Conservation (phyloP, 208 protist species). For the Vickermania ingenoplastis region DNA sequence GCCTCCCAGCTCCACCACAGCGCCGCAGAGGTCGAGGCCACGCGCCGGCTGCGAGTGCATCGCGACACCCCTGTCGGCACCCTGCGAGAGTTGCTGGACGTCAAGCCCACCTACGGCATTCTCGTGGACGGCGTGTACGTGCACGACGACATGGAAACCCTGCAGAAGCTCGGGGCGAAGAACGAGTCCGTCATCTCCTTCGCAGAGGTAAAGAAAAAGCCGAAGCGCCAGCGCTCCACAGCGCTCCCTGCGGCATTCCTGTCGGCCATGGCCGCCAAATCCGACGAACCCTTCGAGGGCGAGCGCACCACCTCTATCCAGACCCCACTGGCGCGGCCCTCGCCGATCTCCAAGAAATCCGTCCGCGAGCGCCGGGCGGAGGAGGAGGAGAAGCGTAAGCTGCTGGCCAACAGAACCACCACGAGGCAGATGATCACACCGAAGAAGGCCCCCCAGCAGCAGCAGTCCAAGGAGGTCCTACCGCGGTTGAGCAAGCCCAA, state of each 20-base stretch:
- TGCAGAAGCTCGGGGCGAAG: constrained; percentile 10
- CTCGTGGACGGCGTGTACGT: constrained; percentile 12
- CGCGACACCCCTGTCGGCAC: constrained; percentile 40
- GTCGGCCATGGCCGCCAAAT: background rate
- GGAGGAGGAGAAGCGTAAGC: background rate
- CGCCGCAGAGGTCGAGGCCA: background rate
- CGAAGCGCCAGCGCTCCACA: background rate
- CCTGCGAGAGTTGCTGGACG: constrained; percentile 44
- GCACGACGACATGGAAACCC: constrained; percentile 12
- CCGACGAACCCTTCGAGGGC: no score
- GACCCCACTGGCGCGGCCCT: no score
- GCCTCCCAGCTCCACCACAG: background rate
- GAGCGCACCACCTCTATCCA: no score
- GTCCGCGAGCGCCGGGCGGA: background rate
- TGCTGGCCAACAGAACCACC: background rate
- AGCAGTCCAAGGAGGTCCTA: no score
- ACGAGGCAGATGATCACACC: no score
- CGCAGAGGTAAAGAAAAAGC: background rate
- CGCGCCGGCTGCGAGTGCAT: constrained; percentile 35
- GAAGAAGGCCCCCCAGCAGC: background rate
- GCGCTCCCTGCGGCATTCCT: background rate
- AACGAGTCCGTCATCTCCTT: constrained; percentile 23
- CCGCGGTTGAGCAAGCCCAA: no score
- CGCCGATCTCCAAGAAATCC: no score
- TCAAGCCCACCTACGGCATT: constrained; percentile 15